Evolutionary conservation across 1,139 yeast species (phyloP), one percentile per base, ranked within the genome.

Genomic region (Yamadazyma dendronema): DNA sequence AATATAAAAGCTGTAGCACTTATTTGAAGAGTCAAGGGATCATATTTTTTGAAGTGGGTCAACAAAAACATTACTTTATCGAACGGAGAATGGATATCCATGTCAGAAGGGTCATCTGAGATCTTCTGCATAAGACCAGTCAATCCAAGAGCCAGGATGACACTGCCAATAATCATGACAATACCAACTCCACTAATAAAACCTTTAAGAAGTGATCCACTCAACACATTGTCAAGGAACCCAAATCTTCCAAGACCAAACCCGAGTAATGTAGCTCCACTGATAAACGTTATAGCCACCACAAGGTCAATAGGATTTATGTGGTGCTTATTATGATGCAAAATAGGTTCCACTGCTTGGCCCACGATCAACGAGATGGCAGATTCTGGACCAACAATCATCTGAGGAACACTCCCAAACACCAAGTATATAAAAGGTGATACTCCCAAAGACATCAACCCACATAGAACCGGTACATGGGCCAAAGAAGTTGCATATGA

Each of bases 331-430:
- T 72, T 59, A 50, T 82, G 86, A 38, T 76, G 80, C 28, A 79
- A 49, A 2, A 74, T 56, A 10, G 84, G 80, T 44, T 85, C 88
- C n/a, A 89, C 83, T 0, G 94, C 89, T 55, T 88, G 96, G 3
- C 97, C 97, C 3, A 92, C 87, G 30, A 92, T 84, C 55, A 92
- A 70, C 1, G 95, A 85, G 21, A 90, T 84, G 2, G 97, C 96
- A 7, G 92, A 94, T 55, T 92, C 98, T 0, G 98, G 98, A 0
- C 97, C 97, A 6, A 90, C 95, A 38, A 90, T 84, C 96, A 92
- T 86, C 53, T 85, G 95, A 0, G 97, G 97, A 1, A 89, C 96
- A 17, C 96, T 82, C 0, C 98, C 97, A 54, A 90, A 75, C 1
- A 90, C 48, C 36, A 87, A 72, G 56, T 92, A 92, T 3, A 92